Conservation (phyloP, 805 yeast genomes). For the Torulaspora indica region DNA sequence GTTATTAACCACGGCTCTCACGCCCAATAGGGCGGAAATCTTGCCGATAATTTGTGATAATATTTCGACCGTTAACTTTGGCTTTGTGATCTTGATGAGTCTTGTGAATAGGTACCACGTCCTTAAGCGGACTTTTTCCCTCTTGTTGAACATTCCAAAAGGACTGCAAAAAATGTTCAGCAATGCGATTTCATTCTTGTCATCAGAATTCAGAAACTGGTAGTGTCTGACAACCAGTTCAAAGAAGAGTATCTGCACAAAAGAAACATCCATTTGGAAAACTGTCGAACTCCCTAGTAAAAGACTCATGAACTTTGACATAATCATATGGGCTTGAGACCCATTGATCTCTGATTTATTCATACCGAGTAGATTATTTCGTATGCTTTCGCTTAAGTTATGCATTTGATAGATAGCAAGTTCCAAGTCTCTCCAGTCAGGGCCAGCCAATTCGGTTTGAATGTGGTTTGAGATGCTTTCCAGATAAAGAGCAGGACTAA, state of each 20-base stretch:
- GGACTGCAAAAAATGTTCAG: slow-evolving; percentile 75
- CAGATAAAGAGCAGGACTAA: slow-evolving; percentile 56
- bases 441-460: slow-evolving; percentile 39
- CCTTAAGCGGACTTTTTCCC: slow-evolving; percentile 71
- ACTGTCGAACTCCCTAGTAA: slow-evolving; percentile 33
- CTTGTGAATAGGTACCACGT: slow-evolving; percentile 88
- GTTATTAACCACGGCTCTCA: slow-evolving; percentile 39
- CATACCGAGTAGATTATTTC: slow-evolving; percentile 68
- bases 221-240: slow-evolving; percentile 82
- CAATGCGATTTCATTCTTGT: slow-evolving; percentile 52
- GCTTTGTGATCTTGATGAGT: slow-evolving; percentile 72
- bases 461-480: slow-evolving; percentile 56
- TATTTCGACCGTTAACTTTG: slow-evolving; percentile 47
- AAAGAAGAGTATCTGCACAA: slow-evolving; percentile 74
- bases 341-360: slow-evolving; percentile 61
- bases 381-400: slow-evolving; percentile 71
- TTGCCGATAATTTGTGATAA: slow-evolving; percentile 59
- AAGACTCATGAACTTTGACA: slow-evolving; percentile 30
- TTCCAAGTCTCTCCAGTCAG: slow-evolving; percentile 79
- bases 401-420: slow-evolving; percentile 79
- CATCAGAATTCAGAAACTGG: slow-evolving; percentile 41
- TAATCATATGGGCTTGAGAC: slow-evolving; percentile 57
- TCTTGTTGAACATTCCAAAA: slow-evolving; percentile 72
- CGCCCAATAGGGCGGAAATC: slow-evolving; percentile 53
- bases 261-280: slow-evolving; percentile 62